Evolutionary conservation across 768 basidiomycete species (phyloP).

Genomic region (Sporobolomyces roseus): DNA sequence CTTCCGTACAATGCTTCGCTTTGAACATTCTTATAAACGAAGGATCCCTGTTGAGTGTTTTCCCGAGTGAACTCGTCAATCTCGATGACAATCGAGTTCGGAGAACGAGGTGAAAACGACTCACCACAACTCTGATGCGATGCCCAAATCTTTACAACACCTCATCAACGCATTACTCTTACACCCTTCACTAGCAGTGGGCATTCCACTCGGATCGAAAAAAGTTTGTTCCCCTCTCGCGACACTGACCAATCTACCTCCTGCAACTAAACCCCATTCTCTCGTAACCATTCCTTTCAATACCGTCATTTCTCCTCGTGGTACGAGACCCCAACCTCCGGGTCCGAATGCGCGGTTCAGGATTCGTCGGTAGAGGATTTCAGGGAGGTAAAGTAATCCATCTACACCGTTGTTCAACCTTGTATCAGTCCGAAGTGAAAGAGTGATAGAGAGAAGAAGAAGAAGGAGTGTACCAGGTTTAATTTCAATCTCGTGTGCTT

Average conservation of each 20-base stretch:
- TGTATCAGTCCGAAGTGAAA: too few relatives aligned
- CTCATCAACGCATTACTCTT: constrained; percentile 97
- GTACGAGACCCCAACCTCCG: constrained; percentile 94
- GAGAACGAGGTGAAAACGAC: constrained; percentile 34
- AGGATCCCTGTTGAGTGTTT: constrained; percentile 66
- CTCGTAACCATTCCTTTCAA: constrained; percentile 80
- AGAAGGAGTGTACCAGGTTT: too few relatives aligned
- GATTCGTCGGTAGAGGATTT: constrained; percentile 90
- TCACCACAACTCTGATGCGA: constrained; percentile 93
- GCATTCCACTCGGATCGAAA: constrained; percentile 82
- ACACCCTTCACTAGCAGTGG: constrained; percentile 89
- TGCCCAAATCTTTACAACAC: constrained; percentile 92
- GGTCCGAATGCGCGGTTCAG: constrained; percentile 92
- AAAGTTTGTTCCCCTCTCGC: constrained; percentile 95
- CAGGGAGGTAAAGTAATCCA: constrained; percentile 88
- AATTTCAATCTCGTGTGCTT: constrained; percentile 77
- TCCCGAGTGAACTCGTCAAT: background rate
- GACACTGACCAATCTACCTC: constrained; percentile 85
- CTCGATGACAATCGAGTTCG: background rate
- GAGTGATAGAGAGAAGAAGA: too few relatives aligned
- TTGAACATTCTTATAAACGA: constrained; percentile 94
- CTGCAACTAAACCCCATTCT: constrained; percentile 90
- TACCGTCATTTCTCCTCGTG: constrained; percentile 85
- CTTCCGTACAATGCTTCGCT: constrained; percentile 71
- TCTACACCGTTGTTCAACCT: too few relatives aligned